Conservation (phyloP, 2,329 filamentous ascomycete species). For the Verruconis gallopava region DNA sequence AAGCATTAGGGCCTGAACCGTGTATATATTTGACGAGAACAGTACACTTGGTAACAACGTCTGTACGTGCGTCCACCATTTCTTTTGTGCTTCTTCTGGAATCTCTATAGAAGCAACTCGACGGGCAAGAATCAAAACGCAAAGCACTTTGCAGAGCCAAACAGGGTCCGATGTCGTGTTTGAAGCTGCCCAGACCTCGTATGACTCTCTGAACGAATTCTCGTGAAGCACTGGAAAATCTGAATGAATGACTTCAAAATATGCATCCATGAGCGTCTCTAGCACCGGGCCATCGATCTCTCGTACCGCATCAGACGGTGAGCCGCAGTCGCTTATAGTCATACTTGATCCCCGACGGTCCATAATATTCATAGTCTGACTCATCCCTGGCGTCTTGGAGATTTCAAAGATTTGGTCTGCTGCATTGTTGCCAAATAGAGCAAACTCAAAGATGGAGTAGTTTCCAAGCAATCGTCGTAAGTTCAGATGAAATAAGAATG, state of each 20-base stretch:
- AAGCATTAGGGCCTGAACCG: slow-evolving; percentile 31
- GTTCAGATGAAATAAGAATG: slow-evolving; percentile 30
- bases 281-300: slow-evolving; percentile 18
- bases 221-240: slow-evolving; percentile 33
- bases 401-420: slow-evolving; percentile 19
- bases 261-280: slow-evolving; percentile 26
- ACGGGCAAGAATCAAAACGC: slow-evolving; percentile 28
- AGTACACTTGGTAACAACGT: slow-evolving; percentile 28
- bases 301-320: slow-evolving; percentile 15
- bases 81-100: slow-evolving; percentile 25
- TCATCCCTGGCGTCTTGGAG: neutral
- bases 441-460: slow-evolving; percentile 22
- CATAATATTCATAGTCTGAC: slow-evolving; percentile 6
- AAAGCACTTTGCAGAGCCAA: slow-evolving; percentile 31
- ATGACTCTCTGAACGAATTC: slow-evolving; percentile 29
- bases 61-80: slow-evolving; percentile 30
- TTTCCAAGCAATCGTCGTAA: slow-evolving; percentile 26
- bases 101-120: slow-evolving; percentile 22
- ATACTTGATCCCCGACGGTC: neutral
- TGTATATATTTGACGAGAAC: slow-evolving; percentile 29
- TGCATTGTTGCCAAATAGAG: slow-evolving; percentile 29
- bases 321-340: slow-evolving; percentile 9
- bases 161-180: slow-evolving; percentile 23
- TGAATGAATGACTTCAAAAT: slow-evolving; percentile 30
- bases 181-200: slow-evolving; percentile 23